These are phyloP conservation scores for Hymenoscyphus fraxineus DNA, from an alignment of 2,329 filamentous ascomycete genomes.

Conservation along the genomic window DNA sequence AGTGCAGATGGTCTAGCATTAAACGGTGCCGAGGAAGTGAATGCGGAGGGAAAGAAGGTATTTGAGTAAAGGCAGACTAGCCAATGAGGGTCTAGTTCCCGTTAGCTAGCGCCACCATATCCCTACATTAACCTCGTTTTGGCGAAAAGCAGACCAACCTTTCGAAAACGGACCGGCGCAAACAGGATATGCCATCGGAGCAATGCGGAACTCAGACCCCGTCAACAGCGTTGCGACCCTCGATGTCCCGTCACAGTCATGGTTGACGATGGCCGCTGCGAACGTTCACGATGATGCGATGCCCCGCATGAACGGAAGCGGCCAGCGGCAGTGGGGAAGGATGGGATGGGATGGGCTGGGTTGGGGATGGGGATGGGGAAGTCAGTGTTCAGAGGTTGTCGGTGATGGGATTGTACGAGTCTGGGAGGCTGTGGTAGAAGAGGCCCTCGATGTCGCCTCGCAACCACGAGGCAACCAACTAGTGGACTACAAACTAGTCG, in stretches of 20 bases:
- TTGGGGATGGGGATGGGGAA: not conserved
- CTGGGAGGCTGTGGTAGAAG: not conserved
- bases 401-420: not conserved
- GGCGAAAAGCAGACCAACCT: slow-evolving; percentile 9
- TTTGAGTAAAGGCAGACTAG: not conserved
- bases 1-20: slow-evolving; percentile 10
- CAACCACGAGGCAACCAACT: too few species aligned
- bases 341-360: too few species aligned
- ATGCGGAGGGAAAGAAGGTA: not conserved
- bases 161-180: slow-evolving; percentile 25
- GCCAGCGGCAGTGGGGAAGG: not conserved
- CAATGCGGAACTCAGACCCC: slow-evolving; percentile 1
- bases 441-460: not conserved
- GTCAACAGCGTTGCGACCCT: not conserved
- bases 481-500: not conserved
- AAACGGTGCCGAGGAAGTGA: slow-evolving; percentile 9
- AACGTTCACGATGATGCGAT: not conserved
- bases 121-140: slow-evolving; percentile 12
- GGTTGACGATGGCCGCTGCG: not conserved
- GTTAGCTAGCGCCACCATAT: not conserved
- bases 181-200: slow-evolving; percentile 17
- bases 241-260: not conserved
- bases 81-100: not conserved
- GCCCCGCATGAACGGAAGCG: slow-evolving; percentile 2
- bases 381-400: too few species aligned